Evolutionary conservation across 345 rosid genomes (phyloP).

Genomic region (Clarkia xantiana): DNA sequence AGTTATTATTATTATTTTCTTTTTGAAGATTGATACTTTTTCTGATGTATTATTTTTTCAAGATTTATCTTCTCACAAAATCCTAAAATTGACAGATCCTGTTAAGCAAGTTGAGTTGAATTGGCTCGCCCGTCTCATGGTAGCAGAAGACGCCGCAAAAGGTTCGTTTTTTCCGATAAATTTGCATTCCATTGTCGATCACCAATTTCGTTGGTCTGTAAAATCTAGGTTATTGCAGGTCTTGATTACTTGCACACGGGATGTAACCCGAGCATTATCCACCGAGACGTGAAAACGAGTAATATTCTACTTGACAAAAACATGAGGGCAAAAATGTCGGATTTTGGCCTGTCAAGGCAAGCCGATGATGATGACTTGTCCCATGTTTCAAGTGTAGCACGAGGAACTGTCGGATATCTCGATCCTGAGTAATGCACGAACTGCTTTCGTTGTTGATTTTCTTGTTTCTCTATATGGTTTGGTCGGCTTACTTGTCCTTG

Average conservation of each 20-base stretch:
- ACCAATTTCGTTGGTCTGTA: neutral
- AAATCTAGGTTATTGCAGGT: conserved; percentile 46
- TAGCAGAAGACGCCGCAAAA: conserved; percentile 93
- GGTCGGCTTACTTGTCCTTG: neutral
- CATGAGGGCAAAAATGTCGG: conserved; percentile 96
- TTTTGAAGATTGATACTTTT: too few relatives aligned
- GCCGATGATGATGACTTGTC: conserved; percentile 89
- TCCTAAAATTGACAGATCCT: conserved; percentile 58
- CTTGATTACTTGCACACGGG: conserved; percentile 96
- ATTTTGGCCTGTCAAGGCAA: conserved; percentile 94
- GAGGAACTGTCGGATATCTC: conserved; percentile 89
- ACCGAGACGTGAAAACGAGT: conserved; percentile 90
- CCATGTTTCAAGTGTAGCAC: conserved; percentile 79
- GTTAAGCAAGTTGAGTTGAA: conserved; percentile 41
- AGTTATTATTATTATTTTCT: too few relatives aligned
- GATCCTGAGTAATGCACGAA: conserved; percentile 71
- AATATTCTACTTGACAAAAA: conserved; percentile 80
- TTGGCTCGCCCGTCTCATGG: conserved; percentile 62
- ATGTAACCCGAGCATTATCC: conserved; percentile 89
- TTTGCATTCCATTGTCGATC: neutral
- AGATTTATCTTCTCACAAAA: too few relatives aligned
- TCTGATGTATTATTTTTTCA: too few relatives aligned
- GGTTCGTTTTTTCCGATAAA: conserved; percentile 24
- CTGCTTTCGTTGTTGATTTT: too few relatives aligned
- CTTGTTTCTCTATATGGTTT: too few relatives aligned